Percentiles rank a stretch among this genome's conserved stretches.
These are phyloP conservation scores for Dorcoceras hygrometricum DNA, from an alignment of 257 asterid genomes.

Conservation along the genomic window DNA sequence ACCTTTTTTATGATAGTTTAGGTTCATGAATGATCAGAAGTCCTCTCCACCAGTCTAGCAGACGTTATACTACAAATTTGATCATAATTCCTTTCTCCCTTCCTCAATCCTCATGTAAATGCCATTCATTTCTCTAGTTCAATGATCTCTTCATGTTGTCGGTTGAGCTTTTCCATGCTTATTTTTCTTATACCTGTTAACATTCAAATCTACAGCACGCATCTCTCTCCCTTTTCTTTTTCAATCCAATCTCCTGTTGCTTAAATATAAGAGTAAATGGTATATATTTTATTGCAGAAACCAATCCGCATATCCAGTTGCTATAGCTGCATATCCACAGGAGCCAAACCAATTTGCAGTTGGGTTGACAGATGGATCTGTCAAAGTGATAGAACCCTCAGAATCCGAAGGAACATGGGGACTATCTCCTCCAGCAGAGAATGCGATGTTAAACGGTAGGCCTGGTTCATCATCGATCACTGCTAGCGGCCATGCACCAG, in stretches of 20 bases:
- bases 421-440: conserved; percentile 63
- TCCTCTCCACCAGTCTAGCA: too few species aligned
- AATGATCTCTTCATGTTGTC: not conserved
- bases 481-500: conserved; percentile 63
- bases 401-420: conserved; percentile 91
- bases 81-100: too few species aligned
- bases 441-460: conserved; percentile 59
- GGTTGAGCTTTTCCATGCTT: not conserved
- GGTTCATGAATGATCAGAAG: not conserved
- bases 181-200: too few species aligned
- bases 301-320: conserved; percentile 65
- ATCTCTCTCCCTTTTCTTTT: not conserved
- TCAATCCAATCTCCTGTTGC: not conserved
- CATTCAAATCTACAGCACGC: not conserved
- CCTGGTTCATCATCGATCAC: conserved; percentile 57
- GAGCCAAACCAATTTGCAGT: conserved; percentile 83
- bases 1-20: not conserved
- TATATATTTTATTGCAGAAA: conserved; percentile 40
- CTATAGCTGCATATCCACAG: conserved; percentile 83
- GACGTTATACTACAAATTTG: too few species aligned
- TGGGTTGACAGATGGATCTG: conserved; percentile 85
- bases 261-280: not conserved
- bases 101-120: too few species aligned
- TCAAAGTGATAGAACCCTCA: conserved; percentile 90
- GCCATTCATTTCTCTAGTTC: too few species aligned